phyloP scores from a whole-genome alignment of 345 rosid genomes.

The Triadica sebifera region DNA sequence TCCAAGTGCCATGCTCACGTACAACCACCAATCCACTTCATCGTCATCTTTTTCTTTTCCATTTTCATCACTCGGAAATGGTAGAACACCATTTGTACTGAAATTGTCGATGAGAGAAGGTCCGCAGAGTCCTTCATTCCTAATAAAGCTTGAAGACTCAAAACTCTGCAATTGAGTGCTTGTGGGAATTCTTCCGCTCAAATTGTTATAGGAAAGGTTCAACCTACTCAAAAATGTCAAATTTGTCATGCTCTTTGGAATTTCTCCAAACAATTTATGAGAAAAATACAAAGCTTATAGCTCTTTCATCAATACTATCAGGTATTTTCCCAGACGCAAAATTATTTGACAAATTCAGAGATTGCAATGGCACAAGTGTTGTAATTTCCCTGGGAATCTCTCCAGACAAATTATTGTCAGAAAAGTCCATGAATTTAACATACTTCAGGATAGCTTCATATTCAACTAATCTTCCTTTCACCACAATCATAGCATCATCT shows the following conservation, averaged over 20 bases:
- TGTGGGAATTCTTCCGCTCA: background rate
- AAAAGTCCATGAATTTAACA: background rate
- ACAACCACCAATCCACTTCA: background rate
- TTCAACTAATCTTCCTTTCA: background rate
- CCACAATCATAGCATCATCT: background rate
- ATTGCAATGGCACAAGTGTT: background rate
- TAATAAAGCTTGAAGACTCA: background rate
- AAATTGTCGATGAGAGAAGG: background rate
- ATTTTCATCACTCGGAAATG: background rate
- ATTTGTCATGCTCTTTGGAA: background rate
- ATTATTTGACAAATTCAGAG: slow-evolving; percentile 1
- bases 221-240: slow-evolving; percentile 2
- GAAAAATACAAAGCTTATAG: background rate
- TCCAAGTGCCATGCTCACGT: slow-evolving; percentile 1
- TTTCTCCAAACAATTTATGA: background rate
- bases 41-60: background rate
- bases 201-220: background rate
- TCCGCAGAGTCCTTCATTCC: background rate
- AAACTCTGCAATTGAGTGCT: background rate
- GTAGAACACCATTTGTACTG: background rate
- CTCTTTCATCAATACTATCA: background rate
- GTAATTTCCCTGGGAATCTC: background rate
- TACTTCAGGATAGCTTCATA: background rate
- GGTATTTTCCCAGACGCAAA: background rate
- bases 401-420: slow-evolving; percentile 5